A percentile compares a stretch with the other conserved stretches of the same genome.
These are phyloP conservation scores for Phytophthora idaei DNA, from an alignment of 352 stramenopile genomes.

Conservation along the genomic window DNA sequence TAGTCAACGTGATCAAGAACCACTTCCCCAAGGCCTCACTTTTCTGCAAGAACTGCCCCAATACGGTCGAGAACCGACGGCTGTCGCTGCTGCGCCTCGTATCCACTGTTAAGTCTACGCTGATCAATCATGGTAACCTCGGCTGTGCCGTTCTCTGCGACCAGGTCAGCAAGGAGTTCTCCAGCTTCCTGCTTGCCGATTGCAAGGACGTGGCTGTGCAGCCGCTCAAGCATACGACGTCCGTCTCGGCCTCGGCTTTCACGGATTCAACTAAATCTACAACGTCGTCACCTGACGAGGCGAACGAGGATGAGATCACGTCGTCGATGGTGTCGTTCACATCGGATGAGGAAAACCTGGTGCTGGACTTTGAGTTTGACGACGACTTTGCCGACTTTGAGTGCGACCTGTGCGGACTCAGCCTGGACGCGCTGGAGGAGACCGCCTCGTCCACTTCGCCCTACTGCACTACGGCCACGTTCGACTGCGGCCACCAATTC, in stretches of 20 bases:
- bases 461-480: slow-evolving; percentile 35
- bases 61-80: slow-evolving; percentile 34
- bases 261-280: slow-evolving; percentile 21
- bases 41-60: slow-evolving; percentile 41
- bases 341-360: slow-evolving; percentile 38
- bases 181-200: slow-evolving; percentile 30
- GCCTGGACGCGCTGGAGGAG: slow-evolving; percentile 29
- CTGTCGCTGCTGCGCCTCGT: slow-evolving; percentile 34
- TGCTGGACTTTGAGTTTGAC: slow-evolving; percentile 32
- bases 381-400: slow-evolving; percentile 29
- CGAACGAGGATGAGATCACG: slow-evolving; percentile 20
- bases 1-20: slow-evolving; percentile 55
- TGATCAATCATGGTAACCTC: slow-evolving; percentile 40
- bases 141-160: slow-evolving; percentile 32
- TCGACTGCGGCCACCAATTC: slow-evolving; percentile 45
- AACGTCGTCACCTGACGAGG: slow-evolving; percentile 9
- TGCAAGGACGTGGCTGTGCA: slow-evolving; percentile 29
- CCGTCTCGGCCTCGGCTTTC: slow-evolving; percentile 5
- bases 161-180: slow-evolving; percentile 37
- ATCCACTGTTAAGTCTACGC: slow-evolving; percentile 29
- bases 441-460: slow-evolving; percentile 10
- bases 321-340: slow-evolving; percentile 33
- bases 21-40: slow-evolving; percentile 54
- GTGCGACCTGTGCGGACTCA: slow-evolving; percentile 34
- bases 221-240: slow-evolving; percentile 17